Conservation (phyloP, 371 early-diverging fungal genomes). For the Gilbertella persicaria region DNA sequence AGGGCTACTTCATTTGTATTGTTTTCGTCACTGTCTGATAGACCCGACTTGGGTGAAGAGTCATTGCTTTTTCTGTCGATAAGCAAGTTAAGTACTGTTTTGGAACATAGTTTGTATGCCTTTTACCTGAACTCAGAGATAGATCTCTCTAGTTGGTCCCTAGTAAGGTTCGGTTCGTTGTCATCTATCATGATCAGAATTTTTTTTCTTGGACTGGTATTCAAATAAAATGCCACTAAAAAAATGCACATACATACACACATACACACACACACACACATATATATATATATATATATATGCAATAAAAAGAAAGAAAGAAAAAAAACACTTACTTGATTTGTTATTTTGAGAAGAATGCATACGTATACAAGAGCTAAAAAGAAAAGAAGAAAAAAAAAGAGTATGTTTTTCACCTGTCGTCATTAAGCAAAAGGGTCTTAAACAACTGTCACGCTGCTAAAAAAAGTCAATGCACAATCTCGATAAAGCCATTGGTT, state of each 20-base stretch:
- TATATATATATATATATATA: no score
- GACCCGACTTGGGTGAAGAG: slow-evolving; percentile 6
- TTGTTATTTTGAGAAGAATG: neutral
- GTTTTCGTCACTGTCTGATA: slow-evolving; percentile 15
- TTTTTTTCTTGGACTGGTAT: neutral
- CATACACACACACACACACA: no score
- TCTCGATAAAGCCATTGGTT: neutral
- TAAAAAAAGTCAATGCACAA: neutral
- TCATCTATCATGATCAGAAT: neutral
- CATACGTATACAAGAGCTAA: neutral
- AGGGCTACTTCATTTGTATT: slow-evolving; percentile 4
- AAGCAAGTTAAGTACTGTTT: neutral
- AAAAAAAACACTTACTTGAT: neutral
- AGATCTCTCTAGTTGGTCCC: neutral
- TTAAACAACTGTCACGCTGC: neutral
- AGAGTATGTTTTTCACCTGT: neutral
- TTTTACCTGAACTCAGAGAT: neutral
- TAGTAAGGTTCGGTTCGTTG: neutral
- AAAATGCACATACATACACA: no score
- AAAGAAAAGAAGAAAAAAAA: neutral
- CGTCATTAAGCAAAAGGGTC: neutral
- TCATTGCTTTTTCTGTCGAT: neutral
- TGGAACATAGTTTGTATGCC: neutral
- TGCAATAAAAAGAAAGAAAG: neutral
- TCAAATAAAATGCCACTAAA: neutral